Evolutionary conservation across 257 asterid species (phyloP), one percentile per base, ranked within the genome.

Genomic region (Fraxinus americana): DNA sequence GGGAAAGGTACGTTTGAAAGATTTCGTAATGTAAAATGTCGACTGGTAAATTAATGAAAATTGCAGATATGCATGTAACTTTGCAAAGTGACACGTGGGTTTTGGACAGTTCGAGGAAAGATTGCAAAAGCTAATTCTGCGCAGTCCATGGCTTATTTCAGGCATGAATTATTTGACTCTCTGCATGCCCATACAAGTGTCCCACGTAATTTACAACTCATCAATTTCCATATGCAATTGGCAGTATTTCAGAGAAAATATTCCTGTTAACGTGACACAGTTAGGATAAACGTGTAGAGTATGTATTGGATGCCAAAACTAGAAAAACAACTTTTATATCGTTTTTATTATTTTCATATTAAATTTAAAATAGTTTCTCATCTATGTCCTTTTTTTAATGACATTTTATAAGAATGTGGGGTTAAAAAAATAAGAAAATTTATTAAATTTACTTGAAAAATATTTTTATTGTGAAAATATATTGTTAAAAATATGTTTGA

Each of bases 151-250:
- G 67, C 67, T 14, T 35, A 74, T 73, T 79, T 12, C 48, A 73
- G 73, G 78, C 59, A 35, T 79, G 78, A 13, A 66, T 67, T 59
- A 11, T 74, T 72, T 84, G 87, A 77, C 83, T 72, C 43, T 80
- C 85, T 77, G 75, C 57, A 29, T 38, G 80, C 69, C 67, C 73
- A 38, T 38, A 38, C 43, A 8, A 38, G 2, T 38, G 43, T 38
- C 43, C 43, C 12, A 38, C 8, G 43, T 12, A 38, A 1, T 38
- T 38, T 2, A 38, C 12, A 8, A 35, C 21, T 68, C 69, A 73
- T 7, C 5, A 29, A 77, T 73, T 29, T 54, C 34, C 41, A 36
- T 1, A 6, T 36, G 41, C 41, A 36, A 36, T 7, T 38, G 43
- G 43, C 43, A 7, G 43, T 38, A 38, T 38, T 38, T 38, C 12